Conservation (phyloP, 2,329 filamentous ascomycete species). For the Pseudopyricularia cyperi region DNA sequence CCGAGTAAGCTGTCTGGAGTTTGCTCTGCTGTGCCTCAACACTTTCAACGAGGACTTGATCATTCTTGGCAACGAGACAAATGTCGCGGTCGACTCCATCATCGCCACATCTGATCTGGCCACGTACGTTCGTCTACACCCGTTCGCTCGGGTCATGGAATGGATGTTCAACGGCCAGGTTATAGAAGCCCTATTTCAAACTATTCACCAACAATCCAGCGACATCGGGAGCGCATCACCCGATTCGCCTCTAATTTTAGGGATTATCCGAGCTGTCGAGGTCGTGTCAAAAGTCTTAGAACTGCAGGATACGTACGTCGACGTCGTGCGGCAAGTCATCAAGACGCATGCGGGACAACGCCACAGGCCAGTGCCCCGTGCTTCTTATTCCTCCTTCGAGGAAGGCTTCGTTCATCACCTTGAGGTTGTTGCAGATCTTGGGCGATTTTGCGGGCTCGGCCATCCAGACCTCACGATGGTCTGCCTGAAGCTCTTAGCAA, state of each 20-base stretch:
- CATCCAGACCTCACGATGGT: constrained; percentile 69
- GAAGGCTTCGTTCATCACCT: constrained; percentile 79
- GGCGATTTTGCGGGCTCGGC: constrained; percentile 74
- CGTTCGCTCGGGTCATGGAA: constrained; percentile 90
- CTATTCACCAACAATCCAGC: constrained; percentile 62
- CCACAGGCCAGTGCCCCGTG: constrained; percentile 52
- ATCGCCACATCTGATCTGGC: constrained; percentile 64
- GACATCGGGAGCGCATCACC: constrained; percentile 60
- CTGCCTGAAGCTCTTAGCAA: constrained; percentile 72
- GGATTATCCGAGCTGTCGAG: constrained; percentile 68
- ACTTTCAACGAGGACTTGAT: constrained; percentile 94
- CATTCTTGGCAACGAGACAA: constrained; percentile 68
- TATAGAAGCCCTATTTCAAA: constrained; percentile 62
- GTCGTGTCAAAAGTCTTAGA: constrained; percentile 74
- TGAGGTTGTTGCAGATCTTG: constrained; percentile 66
- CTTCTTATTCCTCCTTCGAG: constrained; percentile 77
- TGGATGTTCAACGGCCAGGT: constrained; percentile 96
- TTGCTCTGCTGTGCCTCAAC: constrained; percentile 63
- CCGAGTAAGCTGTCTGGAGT: constrained; percentile 69
- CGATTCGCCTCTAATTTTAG: constrained; percentile 70
- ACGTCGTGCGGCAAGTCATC: constrained; percentile 71
- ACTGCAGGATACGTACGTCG: constrained; percentile 80
- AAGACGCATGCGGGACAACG: constrained; percentile 50
- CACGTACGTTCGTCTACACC: constrained; percentile 75
- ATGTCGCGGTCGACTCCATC: constrained; percentile 59